Percentiles rank a stretch among this genome's conserved stretches.
Conservation (phyloP, 202 grass and related monocot genomes). For the Setaria viridis region DNA sequence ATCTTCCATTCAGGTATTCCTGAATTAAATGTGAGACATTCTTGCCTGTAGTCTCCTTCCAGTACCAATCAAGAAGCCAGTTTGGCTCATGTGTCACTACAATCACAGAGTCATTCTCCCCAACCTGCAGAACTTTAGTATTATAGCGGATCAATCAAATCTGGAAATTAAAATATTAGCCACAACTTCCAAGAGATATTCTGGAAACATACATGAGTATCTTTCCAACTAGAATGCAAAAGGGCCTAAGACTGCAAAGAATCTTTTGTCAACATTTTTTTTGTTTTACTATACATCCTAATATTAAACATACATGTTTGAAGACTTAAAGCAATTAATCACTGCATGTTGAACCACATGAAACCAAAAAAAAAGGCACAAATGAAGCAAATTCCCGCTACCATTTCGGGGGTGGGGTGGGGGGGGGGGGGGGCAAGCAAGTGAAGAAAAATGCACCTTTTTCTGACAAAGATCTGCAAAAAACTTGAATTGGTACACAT, state of each 20-base stretch:
- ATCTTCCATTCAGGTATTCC: constrained; percentile 87
- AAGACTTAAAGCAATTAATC: constrained; percentile 33
- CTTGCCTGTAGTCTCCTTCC: constrained; percentile 84
- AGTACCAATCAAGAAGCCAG: constrained; percentile 99
- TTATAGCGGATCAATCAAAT: constrained; percentile 46
- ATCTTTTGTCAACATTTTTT: not conserved
- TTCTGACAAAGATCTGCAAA: constrained; percentile 77
- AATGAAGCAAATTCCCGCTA: not conserved
- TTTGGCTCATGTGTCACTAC: constrained; percentile 88
- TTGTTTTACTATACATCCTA: not conserved
- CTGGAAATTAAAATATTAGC: constrained; percentile 36
- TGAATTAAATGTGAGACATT: constrained; percentile 84
- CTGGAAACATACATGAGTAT: constrained; percentile 1
- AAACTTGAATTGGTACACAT: constrained; percentile 97
- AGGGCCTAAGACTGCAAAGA: constrained; percentile 14
- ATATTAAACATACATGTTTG: constrained; percentile 33
- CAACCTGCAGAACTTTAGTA: constrained; percentile 69
- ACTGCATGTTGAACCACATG: not conserved
- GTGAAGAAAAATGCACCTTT: constrained; percentile 63
- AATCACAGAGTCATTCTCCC: constrained; percentile 83
- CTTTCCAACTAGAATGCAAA: constrained; percentile 20
- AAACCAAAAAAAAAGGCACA: not conserved
- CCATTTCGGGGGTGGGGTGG: not conserved
- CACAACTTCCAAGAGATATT: constrained; percentile 36
- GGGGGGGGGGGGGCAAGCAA: not conserved